A percentile compares a stretch with the other conserved stretches of the same genome.
phyloP scores from a whole-genome alignment of 805 yeast genomes.

The Komagataella phaffii region DNA sequence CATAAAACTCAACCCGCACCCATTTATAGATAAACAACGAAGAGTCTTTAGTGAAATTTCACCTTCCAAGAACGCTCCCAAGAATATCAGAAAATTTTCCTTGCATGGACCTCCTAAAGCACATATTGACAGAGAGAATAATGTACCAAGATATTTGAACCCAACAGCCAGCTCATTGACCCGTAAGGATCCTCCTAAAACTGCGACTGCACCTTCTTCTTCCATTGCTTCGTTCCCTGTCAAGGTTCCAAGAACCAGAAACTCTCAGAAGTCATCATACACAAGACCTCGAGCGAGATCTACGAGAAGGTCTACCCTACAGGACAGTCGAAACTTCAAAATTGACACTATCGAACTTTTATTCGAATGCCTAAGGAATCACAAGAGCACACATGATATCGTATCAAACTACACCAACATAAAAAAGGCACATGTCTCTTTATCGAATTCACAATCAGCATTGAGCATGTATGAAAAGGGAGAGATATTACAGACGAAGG shows the following conservation, averaged over 20 bases:
- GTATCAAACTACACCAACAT: neutral
- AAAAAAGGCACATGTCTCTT: neutral
- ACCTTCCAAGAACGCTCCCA: neutral
- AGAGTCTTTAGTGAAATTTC: neutral
- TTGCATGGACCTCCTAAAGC: neutral
- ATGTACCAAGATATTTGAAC: neutral
- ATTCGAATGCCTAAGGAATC: neutral
- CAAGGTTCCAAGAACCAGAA: neutral
- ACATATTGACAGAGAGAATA: neutral
- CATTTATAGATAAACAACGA: neutral
- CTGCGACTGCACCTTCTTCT: neutral
- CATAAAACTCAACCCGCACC: neutral
- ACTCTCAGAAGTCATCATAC: constrained; percentile 1
- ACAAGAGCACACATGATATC: neutral
- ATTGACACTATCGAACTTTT: neutral
- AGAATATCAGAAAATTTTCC: neutral
- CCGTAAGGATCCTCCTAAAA: neutral
- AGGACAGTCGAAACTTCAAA: neutral
- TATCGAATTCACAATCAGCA: neutral
- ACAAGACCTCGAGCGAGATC: constrained; percentile 1
- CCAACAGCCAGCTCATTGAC: neutral
- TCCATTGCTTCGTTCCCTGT: neutral
- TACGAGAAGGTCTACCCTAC: neutral
- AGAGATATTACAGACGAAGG: constrained; percentile 36
- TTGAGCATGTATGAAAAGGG: constrained; percentile 47